Percentiles rank a stretch among this genome's conserved stretches.
Evolutionary conservation across 768 basidiomycete species (phyloP).

Genomic region (Filobasidium wieringae): DNA sequence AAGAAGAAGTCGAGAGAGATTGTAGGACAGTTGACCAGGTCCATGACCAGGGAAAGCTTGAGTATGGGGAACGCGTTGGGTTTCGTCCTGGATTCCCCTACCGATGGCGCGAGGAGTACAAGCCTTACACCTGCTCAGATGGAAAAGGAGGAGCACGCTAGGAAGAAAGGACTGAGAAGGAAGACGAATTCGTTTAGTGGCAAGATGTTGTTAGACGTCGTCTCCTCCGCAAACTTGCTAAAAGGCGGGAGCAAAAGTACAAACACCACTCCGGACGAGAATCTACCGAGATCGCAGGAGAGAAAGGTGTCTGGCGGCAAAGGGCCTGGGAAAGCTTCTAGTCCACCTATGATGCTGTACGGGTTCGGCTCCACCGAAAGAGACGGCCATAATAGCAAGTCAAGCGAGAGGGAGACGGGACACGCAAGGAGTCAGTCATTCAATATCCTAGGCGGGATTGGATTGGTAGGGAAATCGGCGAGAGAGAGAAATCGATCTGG

Average conservation of each 20-base stretch:
- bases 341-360: background rate
- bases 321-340: background rate
- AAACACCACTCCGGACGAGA: background rate
- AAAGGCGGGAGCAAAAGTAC: background rate
- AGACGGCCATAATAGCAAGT: background rate
- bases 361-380: background rate
- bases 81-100: no score
- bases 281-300: background rate
- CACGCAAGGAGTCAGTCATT: background rate
- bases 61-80: background rate
- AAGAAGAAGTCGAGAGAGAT: background rate
- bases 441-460: background rate
- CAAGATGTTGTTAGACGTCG: background rate
- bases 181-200: slow-evolving; percentile 14
- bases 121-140: no score
- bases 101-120: no score
- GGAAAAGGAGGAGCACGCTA: background rate
- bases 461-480: background rate
- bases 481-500: background rate
- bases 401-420: background rate
- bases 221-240: background rate
- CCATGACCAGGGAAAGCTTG: background rate
- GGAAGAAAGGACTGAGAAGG: background rate
- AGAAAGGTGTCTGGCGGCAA: background rate
- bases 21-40: background rate